Conservation (phyloP, 768 basidiomycete species). For the Hydnomerulius pinastri region DNA sequence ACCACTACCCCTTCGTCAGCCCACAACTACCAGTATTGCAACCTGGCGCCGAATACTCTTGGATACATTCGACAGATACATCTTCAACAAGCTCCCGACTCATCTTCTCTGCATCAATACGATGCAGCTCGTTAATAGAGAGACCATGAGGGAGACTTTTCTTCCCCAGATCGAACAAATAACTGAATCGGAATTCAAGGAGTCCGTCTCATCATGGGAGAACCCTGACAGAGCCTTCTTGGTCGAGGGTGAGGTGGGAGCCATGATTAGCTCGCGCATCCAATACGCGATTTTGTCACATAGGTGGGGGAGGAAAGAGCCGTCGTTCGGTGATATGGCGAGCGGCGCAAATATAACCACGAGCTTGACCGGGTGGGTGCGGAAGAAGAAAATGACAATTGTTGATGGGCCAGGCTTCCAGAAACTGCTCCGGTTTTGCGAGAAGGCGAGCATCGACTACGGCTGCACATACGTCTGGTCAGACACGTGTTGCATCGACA, state of each 20-base stretch:
- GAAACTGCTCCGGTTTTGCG: constrained; percentile 7
- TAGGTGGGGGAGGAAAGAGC: constrained; percentile 4
- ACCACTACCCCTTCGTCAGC: not conserved
- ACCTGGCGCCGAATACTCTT: not conserved
- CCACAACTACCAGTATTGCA: no score
- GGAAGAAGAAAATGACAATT: not conserved
- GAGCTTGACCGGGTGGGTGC: not conserved
- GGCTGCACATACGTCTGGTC: constrained; percentile 11
- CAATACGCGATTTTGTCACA: constrained; percentile 11
- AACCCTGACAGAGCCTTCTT: not conserved
- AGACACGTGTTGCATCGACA: constrained; percentile 20
- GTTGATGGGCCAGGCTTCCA: not conserved
- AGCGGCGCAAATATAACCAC: not conserved
- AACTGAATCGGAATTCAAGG: not conserved
- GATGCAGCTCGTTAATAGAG: constrained; percentile 1
- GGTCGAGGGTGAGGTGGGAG: not conserved
- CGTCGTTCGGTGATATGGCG: constrained; percentile 6
- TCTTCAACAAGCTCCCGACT: constrained; percentile 7
- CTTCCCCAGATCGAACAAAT: not conserved
- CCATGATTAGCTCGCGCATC: not conserved
- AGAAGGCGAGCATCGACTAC: constrained; percentile 7
- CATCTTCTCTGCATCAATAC: constrained; percentile 1
- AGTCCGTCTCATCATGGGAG: not conserved
- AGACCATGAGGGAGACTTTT: not conserved
- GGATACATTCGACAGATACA: constrained; percentile 2